phyloP scores from a whole-genome alignment of 2,329 filamentous ascomycete species.

The Colletotrichum tofieldiae region DNA sequence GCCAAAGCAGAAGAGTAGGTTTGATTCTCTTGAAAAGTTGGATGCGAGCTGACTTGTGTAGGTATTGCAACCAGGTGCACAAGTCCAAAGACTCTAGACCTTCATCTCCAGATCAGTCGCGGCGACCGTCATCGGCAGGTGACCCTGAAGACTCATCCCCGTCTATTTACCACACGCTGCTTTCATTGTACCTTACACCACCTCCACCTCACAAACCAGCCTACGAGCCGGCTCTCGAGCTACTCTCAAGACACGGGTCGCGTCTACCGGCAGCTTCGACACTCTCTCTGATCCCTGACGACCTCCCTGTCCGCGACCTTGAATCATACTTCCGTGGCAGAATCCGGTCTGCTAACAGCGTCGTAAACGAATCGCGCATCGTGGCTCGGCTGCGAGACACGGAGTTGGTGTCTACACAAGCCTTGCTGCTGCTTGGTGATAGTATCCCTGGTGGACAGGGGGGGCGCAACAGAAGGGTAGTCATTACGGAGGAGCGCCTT shows the following conservation, averaged over 20 bases:
- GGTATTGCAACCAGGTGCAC: conserved; percentile 92
- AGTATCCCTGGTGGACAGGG: conserved; percentile 67
- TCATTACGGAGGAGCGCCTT: conserved; percentile 88
- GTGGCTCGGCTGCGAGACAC: conserved; percentile 83
- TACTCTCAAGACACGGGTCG: conserved; percentile 94
- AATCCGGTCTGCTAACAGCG: conserved; percentile 87
- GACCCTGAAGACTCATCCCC: conserved; percentile 69
- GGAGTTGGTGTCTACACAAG: conserved; percentile 84
- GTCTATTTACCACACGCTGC: conserved; percentile 92
- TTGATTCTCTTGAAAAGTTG: neutral
- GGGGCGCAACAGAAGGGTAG: conserved; percentile 76
- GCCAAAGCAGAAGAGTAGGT: conserved; percentile 92
- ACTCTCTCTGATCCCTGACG: conserved; percentile 86
- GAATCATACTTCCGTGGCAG: conserved; percentile 93
- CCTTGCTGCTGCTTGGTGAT: conserved; percentile 81
- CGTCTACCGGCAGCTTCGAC: conserved; percentile 91
- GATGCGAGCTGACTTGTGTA: conserved; percentile 52
- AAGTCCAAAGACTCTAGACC: conserved; percentile 67
- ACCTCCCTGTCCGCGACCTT: conserved; percentile 83
- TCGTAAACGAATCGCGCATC: conserved; percentile 85
- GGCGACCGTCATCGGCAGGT: conserved; percentile 51
- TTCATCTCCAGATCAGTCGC: conserved; percentile 53
- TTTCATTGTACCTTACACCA: conserved; percentile 91
- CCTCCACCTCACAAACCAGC: conserved; percentile 80
- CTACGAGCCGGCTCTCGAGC: conserved; percentile 84